Conservation (phyloP, 768 basidiomycete genomes). For the Floccularia luteovirens region DNA sequence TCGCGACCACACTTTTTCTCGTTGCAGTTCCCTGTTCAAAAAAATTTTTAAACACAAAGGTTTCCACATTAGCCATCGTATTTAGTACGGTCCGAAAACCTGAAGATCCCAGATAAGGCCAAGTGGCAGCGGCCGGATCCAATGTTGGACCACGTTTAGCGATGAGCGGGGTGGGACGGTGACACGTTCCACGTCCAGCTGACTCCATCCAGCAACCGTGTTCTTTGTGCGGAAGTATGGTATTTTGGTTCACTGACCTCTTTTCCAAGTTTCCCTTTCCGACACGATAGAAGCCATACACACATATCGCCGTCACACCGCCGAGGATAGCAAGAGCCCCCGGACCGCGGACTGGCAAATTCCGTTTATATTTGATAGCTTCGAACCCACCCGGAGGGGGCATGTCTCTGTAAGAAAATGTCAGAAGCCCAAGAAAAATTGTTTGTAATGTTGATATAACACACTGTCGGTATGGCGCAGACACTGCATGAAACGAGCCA, state of each 20-base stretch:
- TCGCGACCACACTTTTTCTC: constrained; percentile 93
- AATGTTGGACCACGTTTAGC: constrained; percentile 58
- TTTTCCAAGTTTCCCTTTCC: constrained; percentile 89
- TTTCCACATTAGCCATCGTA: constrained; percentile 36
- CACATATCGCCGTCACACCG: constrained; percentile 80
- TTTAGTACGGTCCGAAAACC: constrained; percentile 33
- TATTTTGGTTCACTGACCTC: constrained; percentile 53
- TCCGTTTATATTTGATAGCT: constrained; percentile 89
- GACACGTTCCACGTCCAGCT: constrained; percentile 68
- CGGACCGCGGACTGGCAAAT: constrained; percentile 85
- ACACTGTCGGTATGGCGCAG: constrained; percentile 57
- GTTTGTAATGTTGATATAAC: constrained; percentile 20
- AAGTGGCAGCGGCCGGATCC: constrained; percentile 50
- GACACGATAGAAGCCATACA: constrained; percentile 87
- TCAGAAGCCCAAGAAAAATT: constrained; percentile 18
- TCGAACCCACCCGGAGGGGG: constrained; percentile 93
- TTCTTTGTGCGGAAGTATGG: constrained; percentile 2
- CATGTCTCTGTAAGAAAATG: constrained; percentile 67
- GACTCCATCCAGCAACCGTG: constrained; percentile 22
- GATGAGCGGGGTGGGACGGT: constrained; percentile 48
- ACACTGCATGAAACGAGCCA: constrained; percentile 31
- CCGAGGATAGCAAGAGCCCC: constrained; percentile 80
- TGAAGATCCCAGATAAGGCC: constrained; percentile 32
- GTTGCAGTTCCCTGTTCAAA: constrained; percentile 74
- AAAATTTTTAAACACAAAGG: constrained; percentile 14